A percentile compares a stretch with the other conserved stretches of the same genome.
Evolutionary conservation across 2,329 filamentous ascomycete species (phyloP).

Genomic region (Penicillium psychrosexuale): DNA sequence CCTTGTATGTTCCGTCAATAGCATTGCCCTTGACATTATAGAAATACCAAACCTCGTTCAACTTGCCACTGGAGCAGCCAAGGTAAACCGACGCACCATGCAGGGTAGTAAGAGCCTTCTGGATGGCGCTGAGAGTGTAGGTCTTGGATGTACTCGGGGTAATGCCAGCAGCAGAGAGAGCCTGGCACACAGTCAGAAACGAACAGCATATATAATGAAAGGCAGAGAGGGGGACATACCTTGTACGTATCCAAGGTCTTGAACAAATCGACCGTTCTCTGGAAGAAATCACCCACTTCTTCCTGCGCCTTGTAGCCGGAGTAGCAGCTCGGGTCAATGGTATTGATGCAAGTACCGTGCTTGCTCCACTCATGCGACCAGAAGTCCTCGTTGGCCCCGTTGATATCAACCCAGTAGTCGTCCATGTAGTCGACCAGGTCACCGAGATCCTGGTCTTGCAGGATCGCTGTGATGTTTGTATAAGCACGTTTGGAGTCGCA

Average conservation of each 20-base stretch:
- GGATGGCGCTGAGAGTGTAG: conserved; percentile 52
- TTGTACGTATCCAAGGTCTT: conserved; percentile 55
- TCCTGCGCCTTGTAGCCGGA: conserved; percentile 52
- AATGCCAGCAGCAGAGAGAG: conserved; percentile 56
- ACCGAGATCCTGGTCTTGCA: conserved; percentile 49
- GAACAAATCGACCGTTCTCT: conserved; percentile 55
- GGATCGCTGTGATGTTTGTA: conserved; percentile 56
- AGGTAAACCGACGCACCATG: conserved; percentile 52
- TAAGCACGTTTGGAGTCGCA: conserved; percentile 56
- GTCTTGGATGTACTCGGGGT: conserved; percentile 49
- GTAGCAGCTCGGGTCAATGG: conserved; percentile 64
- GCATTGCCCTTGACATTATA: conserved; percentile 54
- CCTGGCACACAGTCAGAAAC: conserved; percentile 28
- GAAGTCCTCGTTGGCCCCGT: conserved; percentile 55
- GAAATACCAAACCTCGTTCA: conserved; percentile 58
- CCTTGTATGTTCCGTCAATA: conserved; percentile 59
- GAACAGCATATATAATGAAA: not conserved
- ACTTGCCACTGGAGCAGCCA: conserved; percentile 46
- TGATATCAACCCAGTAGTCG: conserved; percentile 59
- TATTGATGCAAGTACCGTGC: conserved; percentile 69
- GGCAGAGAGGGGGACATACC: conserved; percentile 22
- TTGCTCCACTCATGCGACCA: conserved; percentile 72
- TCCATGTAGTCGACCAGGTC: conserved; percentile 57
- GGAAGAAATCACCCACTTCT: conserved; percentile 59
- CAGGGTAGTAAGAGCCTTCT: conserved; percentile 48